Base-by-base conservation (phyloP, 2,329 filamentous ascomycete species). In the Fusarium redolens region DNA sequence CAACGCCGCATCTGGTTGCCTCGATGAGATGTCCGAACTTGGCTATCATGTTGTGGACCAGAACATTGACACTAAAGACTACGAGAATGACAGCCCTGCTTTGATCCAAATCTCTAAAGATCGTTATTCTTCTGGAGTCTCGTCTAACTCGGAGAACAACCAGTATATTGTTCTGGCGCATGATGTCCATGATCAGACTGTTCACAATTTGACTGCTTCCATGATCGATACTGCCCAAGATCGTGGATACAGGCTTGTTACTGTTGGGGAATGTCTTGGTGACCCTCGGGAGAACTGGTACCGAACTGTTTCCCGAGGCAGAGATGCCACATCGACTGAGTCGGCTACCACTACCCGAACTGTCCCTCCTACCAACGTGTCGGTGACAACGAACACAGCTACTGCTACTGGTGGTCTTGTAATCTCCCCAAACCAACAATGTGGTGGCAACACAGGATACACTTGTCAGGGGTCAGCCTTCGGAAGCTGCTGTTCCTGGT, bases 31-130 rank as follows among this genome's bases (percentile, higher is more conserved):
- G 73, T 76, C 71, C 5, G 72, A 72, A 30, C 77, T 89, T 33
- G 86, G 86, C 44, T 91, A 90, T 79, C 87, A 90, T 75, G 79
- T 89, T 69, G 82, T 87, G 65, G 87, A 87, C 75, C 88, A 86
- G 72, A 86, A 90, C 75, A 79, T 91, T 17, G 89, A 91, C 77
- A 91, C 89, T 20, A 87, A 90, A 69, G 89, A 91, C 79, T 91
- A 88, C 76, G 82, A 87, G 74, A 85, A 89, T 72, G 83, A 85
- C 63, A 81, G 81, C 13, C 83, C 87, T 4, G 79, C 85, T 45
- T 83, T 85, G 69, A 89, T 90, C 71, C 81, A 84, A 65, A 77
- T 81, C 33, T 85, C 84, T 61, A 84, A 88, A 70, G 75, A 80
- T 15, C 77, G 76, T 12, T 84, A 80, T 65, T 77, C 78, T n/a